phyloP scores from a whole-genome alignment of 352 stramenopile species.

The Phytophthora uliginosa region DNA sequence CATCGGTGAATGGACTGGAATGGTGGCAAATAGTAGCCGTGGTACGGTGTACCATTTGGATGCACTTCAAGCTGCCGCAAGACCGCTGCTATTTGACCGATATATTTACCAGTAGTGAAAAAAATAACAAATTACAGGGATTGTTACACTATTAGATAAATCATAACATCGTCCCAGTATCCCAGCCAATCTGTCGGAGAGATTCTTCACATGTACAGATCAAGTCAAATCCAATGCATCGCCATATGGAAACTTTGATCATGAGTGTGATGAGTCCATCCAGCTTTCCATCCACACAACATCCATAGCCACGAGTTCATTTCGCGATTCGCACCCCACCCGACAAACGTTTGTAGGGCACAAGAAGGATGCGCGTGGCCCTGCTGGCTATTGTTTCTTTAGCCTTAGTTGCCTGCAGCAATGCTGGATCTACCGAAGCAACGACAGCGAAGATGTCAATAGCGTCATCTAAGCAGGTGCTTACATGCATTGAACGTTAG shows the following conservation, averaged over 20 bases:
- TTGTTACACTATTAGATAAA: too few relatives aligned
- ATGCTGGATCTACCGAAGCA: not conserved
- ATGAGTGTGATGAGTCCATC: not conserved
- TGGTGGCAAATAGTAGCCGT: too few relatives aligned
- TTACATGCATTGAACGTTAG: not conserved
- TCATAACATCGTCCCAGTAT: too few relatives aligned
- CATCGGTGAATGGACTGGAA: too few relatives aligned
- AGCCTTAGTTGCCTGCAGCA: not conserved
- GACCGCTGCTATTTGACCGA: too few relatives aligned
- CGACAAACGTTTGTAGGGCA: not conserved
- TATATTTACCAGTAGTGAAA: too few relatives aligned
- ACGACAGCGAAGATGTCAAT: not conserved
- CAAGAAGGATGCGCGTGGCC: not conserved
- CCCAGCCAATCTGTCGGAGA: too few relatives aligned
- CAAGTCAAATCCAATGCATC: not conserved
- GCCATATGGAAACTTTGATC: not conserved
- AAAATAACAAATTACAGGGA: too few relatives aligned
- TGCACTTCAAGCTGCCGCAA: too few relatives aligned
- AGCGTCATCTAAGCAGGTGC: not conserved
- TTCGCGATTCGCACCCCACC: not conserved
- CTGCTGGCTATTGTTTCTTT: not conserved
- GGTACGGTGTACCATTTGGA: too few relatives aligned
- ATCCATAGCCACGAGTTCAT: not conserved
- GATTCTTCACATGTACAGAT: too few relatives aligned
- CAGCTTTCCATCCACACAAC: not conserved